Base-by-base conservation (phyloP, 2,329 filamentous ascomycete genomes). In the Chrysoporthe austroafricana region DNA sequence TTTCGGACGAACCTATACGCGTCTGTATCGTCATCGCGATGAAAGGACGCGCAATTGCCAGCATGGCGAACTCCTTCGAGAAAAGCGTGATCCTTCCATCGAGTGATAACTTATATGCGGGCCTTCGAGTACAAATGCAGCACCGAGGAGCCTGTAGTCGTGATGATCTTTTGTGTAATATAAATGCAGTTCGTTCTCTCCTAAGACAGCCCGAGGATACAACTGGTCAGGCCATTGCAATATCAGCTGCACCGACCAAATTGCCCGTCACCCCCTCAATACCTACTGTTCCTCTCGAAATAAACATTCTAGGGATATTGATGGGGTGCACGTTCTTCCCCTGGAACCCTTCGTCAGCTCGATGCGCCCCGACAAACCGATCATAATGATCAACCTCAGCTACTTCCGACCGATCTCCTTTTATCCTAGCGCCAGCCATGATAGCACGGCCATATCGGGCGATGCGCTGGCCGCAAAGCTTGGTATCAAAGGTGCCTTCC, bases 351-450 rank as follows among this genome's bases (percentile, higher is more conserved):
- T 57, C 32, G 2, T 26, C 34, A 57, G 16, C 54, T 36, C 54
- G 18, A 39, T 39, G 16, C 54, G 16, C 32, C 9, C 54, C 16
- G 34, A 39, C 54, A 39, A 39, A 13, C 34, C 54, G 18, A 32
- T 57, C 54, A 39, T 8, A 14, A 57, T 57, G 54, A 57, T 57
- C 34, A 57, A 57, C 9, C 32, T 57, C 34, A 57, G 39, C 6
- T 16, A 32, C 32, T 57, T 57, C 54, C 54, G 54, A 13, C 54
- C 54, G 3, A 39, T 39, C 54, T 32, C 54, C 32, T 13, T 4
- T 1, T 57, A 57, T 16, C 14, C 54, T 16, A 16, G 34, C 18
- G 5, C 18, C 50, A 21, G 14, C 21, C 9, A 3, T 2, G 16
- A 36, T 4, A 18, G n/a, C 11, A 34, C 32, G n/a, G 1, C 54